Percentiles rank a stretch among this genome's conserved stretches.
phyloP scores from a whole-genome alignment of 805 yeast genomes.

The Pichia nakasei region DNA sequence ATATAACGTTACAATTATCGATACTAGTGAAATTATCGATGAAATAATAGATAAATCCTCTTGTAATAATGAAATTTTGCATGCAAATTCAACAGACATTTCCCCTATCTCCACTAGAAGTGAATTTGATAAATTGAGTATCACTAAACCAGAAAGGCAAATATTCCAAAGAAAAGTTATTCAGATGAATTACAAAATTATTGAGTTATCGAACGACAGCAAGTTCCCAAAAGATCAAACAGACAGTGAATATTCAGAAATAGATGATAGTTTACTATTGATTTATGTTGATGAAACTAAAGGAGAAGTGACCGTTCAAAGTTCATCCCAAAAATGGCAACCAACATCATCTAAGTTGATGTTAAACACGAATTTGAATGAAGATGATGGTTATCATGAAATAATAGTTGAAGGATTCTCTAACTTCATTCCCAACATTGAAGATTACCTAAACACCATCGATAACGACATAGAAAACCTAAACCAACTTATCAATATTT shows the following conservation, averaged over 20 bases:
- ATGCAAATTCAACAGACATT: no score
- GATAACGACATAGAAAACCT: not conserved
- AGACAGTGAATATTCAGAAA: not conserved
- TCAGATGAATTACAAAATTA: not conserved
- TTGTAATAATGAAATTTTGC: no score
- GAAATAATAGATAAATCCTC: no score
- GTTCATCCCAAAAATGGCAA: not conserved
- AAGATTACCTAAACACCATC: no score
- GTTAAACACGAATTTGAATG: no score
- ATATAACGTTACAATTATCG: not conserved
- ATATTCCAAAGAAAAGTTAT: no score
- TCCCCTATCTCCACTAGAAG: not conserved
- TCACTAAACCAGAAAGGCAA: no score
- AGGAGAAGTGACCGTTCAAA: not conserved
- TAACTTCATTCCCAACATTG: not conserved
- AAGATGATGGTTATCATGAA: not conserved
- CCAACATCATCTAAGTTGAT: not conserved
- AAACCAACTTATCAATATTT: not conserved
- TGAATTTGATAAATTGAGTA: no score
- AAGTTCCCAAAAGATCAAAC: not conserved
- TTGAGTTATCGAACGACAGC: not conserved
- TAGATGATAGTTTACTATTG: not conserved
- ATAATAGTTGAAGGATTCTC: not conserved
- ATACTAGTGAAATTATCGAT: not conserved
- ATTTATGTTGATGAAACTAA: no score